These are phyloP conservation scores for Trichoderma sp. DNA, from an alignment of 2,329 filamentous ascomycete species.

Conservation along the genomic window DNA sequence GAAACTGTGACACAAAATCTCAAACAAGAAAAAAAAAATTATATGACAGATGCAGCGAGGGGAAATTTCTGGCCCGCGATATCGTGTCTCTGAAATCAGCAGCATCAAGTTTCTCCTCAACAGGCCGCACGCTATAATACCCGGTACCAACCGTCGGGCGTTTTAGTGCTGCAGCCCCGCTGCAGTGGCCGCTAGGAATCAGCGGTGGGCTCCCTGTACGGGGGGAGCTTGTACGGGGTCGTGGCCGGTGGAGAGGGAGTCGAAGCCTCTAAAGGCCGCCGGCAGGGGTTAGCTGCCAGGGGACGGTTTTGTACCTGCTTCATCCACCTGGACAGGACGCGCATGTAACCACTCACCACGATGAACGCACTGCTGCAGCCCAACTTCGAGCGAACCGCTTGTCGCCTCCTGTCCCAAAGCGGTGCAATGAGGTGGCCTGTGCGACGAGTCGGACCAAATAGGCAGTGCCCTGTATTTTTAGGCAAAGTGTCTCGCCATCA, in stretches of 20 bases:
- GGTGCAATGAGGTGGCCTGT: background rate
- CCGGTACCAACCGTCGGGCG: conserved; percentile 4
- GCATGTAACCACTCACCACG: background rate
- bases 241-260: background rate
- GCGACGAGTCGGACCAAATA: background rate
- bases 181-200: conserved; percentile 5
- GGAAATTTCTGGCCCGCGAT: conserved; percentile 16
- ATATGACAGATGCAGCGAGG: conserved; percentile 9
- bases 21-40: background rate
- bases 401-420: conserved; percentile 4
- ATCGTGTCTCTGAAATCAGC: conserved; percentile 2
- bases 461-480: background rate
- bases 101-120: background rate
- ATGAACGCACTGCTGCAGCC: background rate
- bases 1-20: conserved; percentile 3
- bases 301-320: background rate
- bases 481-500: background rate
- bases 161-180: conserved; percentile 14
- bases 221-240: conserved; percentile 12
- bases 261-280: background rate
- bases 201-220: conserved; percentile 10
- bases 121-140: background rate
- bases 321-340: background rate
- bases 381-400: background rate
- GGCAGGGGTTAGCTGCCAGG: conserved; percentile 6